Evolutionary conservation across 441 rosid species (phyloP).

Genomic region (Sinapis alba): DNA sequence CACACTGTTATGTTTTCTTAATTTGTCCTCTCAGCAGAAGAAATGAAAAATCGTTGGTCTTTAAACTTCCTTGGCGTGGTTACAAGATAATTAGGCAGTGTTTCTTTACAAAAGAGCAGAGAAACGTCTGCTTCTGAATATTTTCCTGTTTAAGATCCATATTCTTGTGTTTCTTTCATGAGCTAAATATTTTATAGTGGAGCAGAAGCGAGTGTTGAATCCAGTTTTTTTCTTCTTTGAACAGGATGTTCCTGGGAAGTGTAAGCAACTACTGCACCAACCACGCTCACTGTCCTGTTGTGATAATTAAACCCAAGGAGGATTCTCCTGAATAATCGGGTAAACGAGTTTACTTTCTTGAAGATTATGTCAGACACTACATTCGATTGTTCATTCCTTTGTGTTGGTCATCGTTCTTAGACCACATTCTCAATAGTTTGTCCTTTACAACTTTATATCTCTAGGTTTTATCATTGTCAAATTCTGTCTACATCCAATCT

Average conservation of each 20-base stretch:
- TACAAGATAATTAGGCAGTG: background rate
- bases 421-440: conserved; percentile 14
- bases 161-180: background rate
- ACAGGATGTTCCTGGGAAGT: conserved; percentile 96
- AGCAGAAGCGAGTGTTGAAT: conserved; percentile 10
- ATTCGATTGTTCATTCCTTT: background rate
- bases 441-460: background rate
- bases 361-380: background rate
- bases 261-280: conserved; percentile 93
- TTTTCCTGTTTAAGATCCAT: conserved; percentile 3
- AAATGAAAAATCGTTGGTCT: too few relatives aligned
- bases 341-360: conserved; percentile 12
- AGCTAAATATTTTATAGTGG: background rate
- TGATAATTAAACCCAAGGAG: conserved; percentile 64
- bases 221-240: background rate
- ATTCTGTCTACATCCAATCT: background rate
- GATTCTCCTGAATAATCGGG: conserved; percentile 43
- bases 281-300: conserved; percentile 76
- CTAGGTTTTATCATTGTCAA: background rate
- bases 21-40: background rate
- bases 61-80: conserved; percentile 4
- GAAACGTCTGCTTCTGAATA: background rate
- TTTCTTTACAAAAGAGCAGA: background rate
- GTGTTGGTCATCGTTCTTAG: background rate
- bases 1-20: background rate